Base-by-base conservation (phyloP, 2,329 filamentous ascomycete species). In the Arachnomyces sp. region DNA sequence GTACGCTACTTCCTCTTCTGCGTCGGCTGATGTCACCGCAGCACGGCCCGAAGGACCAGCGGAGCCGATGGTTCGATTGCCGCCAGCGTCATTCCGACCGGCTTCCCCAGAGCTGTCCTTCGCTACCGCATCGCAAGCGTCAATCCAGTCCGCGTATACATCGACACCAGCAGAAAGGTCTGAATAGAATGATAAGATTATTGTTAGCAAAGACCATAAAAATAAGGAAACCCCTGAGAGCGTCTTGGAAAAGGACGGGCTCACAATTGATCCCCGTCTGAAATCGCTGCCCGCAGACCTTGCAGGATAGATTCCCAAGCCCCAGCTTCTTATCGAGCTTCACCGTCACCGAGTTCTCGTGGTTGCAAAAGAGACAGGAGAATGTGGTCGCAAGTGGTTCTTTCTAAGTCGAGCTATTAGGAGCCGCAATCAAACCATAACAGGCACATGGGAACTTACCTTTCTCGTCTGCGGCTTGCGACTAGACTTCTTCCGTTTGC, bases 91-190 rank as follows among this genome's bases (percentile, higher is more conserved):
- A 25, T 25, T 9, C 21, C 21, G 21, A 9, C 21, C 21, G 9
- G 21, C 21, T 5, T 25, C 21, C 21, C 21, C 21, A 5, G 21
- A 25, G 21, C 9, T 69, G 44, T 80, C 72, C 55, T 84, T 81
- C 12, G 80, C 80, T 36, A 85, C 81, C 4, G 77, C 73, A 57
- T 86, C 82, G 59, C 82, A 85, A n/a, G 92, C 92, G 66, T 98
- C 92, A 48, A 98, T 86, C 92, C 92, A 98, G 63, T 96, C 92
- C 28, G 86, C 86, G 59, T 98, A 98, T 6, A 98, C 90, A 60
- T 98, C 92, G 34, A 98, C 88, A 0, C 87, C 78, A 11, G 85
- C 86, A 17, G 86, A 93, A 17, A 96, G 79, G 62, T 93, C 87
- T 94, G 46, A 14, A 34, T 33, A 37, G 8, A 18, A 7, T n/a